Conservation (phyloP, 352 stramenopile genomes). For the Pythium dissotocum region DNA sequence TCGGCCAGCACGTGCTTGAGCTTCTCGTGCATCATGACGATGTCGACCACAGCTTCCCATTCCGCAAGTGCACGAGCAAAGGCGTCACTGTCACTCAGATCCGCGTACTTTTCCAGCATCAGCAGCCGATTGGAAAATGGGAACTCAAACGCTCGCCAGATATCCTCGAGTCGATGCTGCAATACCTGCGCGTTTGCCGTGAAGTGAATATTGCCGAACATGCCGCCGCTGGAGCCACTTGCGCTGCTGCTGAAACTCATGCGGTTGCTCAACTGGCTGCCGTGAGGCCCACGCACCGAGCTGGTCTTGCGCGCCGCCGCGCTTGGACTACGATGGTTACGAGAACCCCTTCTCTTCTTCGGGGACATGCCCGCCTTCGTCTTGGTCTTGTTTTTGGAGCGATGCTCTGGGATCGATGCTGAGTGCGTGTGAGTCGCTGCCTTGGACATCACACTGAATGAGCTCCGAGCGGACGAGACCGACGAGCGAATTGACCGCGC, state of each 20-base stretch:
- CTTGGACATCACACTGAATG: conserved; percentile 19
- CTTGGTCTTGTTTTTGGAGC: not conserved
- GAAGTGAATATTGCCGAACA: conserved; percentile 23
- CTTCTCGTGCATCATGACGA: conserved; percentile 49
- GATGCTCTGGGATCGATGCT: not conserved
- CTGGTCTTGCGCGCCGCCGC: not conserved
- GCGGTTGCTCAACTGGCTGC: conserved; percentile 22
- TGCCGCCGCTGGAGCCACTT: conserved; percentile 15
- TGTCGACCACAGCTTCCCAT: conserved; percentile 46
- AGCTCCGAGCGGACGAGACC: conserved; percentile 21
- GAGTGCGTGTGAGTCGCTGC: not conserved
- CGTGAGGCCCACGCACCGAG: conserved; percentile 11
- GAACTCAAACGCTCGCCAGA: conserved; percentile 62
- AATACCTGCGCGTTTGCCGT: conserved; percentile 47
- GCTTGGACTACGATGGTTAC: not conserved
- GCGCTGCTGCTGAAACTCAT: conserved; percentile 24
- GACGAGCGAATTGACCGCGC: conserved; percentile 18
- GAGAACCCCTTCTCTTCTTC: conserved; percentile 8
- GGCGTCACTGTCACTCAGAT: conserved; percentile 43
- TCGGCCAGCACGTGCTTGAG: conserved; percentile 43
- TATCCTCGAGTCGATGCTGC: conserved; percentile 52
- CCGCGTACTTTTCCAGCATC: conserved; percentile 69
- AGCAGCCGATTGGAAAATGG: conserved; percentile 57
- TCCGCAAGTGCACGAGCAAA: conserved; percentile 41
- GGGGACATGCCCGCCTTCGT: not conserved